Evolutionary conservation across 1,284 basidiomycete species (phyloP).

Genomic region (Irpex lacteus): DNA sequence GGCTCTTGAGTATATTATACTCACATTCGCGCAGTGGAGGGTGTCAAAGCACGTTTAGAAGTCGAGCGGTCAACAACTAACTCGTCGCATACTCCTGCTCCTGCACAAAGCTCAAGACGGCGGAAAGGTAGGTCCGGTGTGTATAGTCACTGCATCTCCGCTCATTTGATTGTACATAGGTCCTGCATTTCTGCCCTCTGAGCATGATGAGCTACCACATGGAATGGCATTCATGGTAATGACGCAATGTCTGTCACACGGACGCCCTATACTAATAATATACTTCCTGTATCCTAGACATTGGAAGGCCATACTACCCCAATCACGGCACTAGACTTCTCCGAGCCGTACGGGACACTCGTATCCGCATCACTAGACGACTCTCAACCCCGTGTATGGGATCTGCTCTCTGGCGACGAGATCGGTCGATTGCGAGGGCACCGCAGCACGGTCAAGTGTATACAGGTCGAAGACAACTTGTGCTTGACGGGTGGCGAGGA

Average conservation of each 20-base stretch:
- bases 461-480: conserved; percentile 92
- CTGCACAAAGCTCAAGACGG: conserved; percentile 65
- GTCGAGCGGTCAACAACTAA: conserved; percentile 53
- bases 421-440: conserved; percentile 83
- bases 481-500: conserved; percentile 92
- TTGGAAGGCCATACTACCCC: conserved; percentile 79
- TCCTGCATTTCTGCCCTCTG: conserved; percentile 94
- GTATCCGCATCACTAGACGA: conserved; percentile 86
- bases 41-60: conserved; percentile 80
- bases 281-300: conserved; percentile 51
- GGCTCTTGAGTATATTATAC: neutral
- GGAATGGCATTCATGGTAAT: conserved; percentile 96
- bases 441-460: conserved; percentile 76
- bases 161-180: conserved; percentile 40
- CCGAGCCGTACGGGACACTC: conserved; percentile 93
- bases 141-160: neutral
- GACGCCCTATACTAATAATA: conserved; percentile 2
- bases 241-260: conserved; percentile 5
- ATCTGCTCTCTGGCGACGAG: conserved; percentile 78
- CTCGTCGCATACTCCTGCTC: conserved; percentile 32
- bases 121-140: conserved; percentile 55
- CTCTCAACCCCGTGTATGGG: conserved; percentile 82
- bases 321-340: conserved; percentile 90
- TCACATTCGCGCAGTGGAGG: conserved; percentile 59
- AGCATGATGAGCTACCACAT: conserved; percentile 93